phyloP scores from a whole-genome alignment of 192 early-diverging fungal genomes.

The Rhizophagus prolifer region DNA sequence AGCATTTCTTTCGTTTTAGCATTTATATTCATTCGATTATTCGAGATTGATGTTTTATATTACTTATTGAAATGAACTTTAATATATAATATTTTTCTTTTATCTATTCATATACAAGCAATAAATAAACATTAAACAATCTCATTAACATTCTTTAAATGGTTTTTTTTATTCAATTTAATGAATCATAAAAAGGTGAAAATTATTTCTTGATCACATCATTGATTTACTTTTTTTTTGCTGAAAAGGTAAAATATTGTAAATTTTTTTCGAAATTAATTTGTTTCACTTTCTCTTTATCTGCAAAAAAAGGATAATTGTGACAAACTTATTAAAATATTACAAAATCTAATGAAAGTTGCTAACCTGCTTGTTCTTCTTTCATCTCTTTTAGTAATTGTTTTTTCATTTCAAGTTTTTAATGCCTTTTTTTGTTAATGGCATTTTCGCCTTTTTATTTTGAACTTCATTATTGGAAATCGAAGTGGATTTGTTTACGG shows the following conservation, averaged over 20 bases:
- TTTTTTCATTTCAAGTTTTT: background rate
- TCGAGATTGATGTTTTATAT: too few species aligned
- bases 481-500: background rate
- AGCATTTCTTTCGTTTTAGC: too few species aligned
- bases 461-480: background rate
- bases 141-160: too few species aligned
- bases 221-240: background rate
- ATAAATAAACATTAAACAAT: too few species aligned
- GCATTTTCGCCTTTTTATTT: background rate
- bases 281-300: background rate
- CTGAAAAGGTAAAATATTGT: slow-evolving; percentile 1
- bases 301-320: background rate
- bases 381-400: background rate
- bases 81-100: too few species aligned
- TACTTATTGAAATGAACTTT: too few species aligned
- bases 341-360: background rate
- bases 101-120: too few species aligned
- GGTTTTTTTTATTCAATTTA: too few species aligned
- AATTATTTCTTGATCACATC: too few species aligned
- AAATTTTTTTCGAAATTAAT: background rate
- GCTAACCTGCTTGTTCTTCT: background rate
- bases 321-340: background rate
- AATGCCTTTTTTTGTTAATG: background rate
- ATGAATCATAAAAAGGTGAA: too few species aligned
- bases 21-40: too few species aligned